phyloP scores from a whole-genome alignment of 371 early-diverging fungal genomes.

The Apophysomyces ossiformis region DNA sequence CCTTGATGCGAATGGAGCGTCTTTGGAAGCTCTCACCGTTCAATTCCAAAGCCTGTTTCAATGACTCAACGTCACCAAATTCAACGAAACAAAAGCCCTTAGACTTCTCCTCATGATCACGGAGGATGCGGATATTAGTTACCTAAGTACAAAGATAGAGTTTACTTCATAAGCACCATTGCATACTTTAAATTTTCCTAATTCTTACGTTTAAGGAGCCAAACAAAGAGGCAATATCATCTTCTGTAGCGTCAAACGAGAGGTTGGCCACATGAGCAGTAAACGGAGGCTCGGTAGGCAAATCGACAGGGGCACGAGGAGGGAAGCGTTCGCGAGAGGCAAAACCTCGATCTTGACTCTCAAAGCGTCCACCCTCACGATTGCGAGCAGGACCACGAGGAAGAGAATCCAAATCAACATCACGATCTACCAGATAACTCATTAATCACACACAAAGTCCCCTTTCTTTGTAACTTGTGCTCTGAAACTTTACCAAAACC shows the following conservation, averaged over 20 bases:
- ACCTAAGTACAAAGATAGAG: slow-evolving; percentile 37
- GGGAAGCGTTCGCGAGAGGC: slow-evolving; percentile 34
- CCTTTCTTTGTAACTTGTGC: too few species aligned
- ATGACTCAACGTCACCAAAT: slow-evolving; percentile 82
- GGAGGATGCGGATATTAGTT: slow-evolving; percentile 67
- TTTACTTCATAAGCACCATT: neutral
- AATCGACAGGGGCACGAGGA: slow-evolving; percentile 63
- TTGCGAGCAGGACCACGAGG: slow-evolving; percentile 28
- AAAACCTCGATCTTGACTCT: slow-evolving; percentile 29
- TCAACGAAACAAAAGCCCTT: slow-evolving; percentile 96
- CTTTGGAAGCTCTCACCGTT: slow-evolving; percentile 68
- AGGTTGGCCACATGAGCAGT: slow-evolving; percentile 91
- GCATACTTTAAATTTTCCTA: neutral
- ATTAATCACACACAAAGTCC: too few species aligned
- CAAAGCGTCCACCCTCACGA: slow-evolving; percentile 45
- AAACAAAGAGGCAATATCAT: slow-evolving; percentile 77
- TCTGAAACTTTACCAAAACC: slow-evolving; percentile 20
- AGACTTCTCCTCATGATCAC: slow-evolving; percentile 76
- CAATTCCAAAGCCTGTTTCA: slow-evolving; percentile 78
- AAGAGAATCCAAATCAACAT: slow-evolving; percentile 18
- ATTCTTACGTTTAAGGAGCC: slow-evolving; percentile 59
- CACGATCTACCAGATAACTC: slow-evolving; percentile 13
- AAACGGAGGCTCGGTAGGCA: slow-evolving; percentile 88
- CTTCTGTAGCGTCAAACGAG: slow-evolving; percentile 80
- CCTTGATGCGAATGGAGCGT: slow-evolving; percentile 80